Conservation (phyloP, 345 rosid genomes). For the Brassica napus region Da-Ae NC_063448.1:8732001-8732500, state of each 20-base stretch:
- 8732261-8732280: constrained; percentile 33
- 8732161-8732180: constrained; percentile 47
- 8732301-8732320: constrained; percentile 22
- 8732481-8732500: background rate
- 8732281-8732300: background rate
- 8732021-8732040: constrained; percentile 91
- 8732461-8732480: background rate
- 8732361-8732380: background rate
- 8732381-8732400: background rate
- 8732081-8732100: constrained; percentile 94
- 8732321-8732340: background rate
- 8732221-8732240: constrained; percentile 21
- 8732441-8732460: background rate
- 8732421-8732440: background rate
- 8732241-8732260: constrained; percentile 30
- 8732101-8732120: constrained; percentile 73
- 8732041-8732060: constrained; percentile 99
- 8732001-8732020: constrained; percentile 78
- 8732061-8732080: constrained; percentile 60
- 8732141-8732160: constrained; percentile 44
- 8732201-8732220: constrained; percentile 21
- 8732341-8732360: background rate
- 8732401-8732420: background rate
- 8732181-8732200: constrained; percentile 34
- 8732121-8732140: constrained; percentile 32